Evolutionary conservation across 495 filamentous ascomycete genomes (phyloP), one percentile per base, ranked within the genome.

Genomic region (Daldinia decipiens): DNA sequence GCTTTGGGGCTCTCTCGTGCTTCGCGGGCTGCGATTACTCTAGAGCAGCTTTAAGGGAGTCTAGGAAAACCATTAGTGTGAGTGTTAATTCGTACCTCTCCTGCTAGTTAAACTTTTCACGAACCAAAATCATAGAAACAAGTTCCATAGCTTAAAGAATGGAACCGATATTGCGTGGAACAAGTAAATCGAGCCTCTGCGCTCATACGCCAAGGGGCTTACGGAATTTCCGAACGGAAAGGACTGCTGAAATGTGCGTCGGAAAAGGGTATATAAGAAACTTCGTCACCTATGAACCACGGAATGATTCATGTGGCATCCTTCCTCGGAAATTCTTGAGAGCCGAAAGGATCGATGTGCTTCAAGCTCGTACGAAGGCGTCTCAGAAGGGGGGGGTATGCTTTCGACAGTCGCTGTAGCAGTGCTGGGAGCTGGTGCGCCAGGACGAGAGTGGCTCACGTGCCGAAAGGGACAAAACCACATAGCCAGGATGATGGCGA

Each of bases 381-480:
- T 11, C 7, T 32, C 36, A 26, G 57, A 53, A 29, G 68, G 62
- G 36, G 19, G 53, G 31, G 53, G 53, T 36, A 36, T 31, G 53
- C 31, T 58, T 4, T 54, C 62, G 6, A 45, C 50, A 12, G 34
- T 47, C 29, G 56, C 47, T 1, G 56, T 26, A 15, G 53, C 31
- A 31, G n/a, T 17, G 8, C 31, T 56, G 27, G 29, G n/a, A 36
- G 31, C n/a, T 38, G 53, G 53, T 36, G 8, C 26, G 43, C 36
- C 58, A 38, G 62, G 7, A 66, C 24, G 51, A 32, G 62, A 21
- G 29, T 32, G 45, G 31, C 32, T 36, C 12, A 27, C 52, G 59
- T 32, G 58, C 62, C 68, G 57, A 12, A 58, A 67, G 36, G 68
- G 68, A 19, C 68, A 71, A 29, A 67, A 71, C 68, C 68, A 71